Evolutionary conservation across 1,284 basidiomycete genomes (phyloP).

Genomic region (Kalmanozyma brasiliensis): DNA sequence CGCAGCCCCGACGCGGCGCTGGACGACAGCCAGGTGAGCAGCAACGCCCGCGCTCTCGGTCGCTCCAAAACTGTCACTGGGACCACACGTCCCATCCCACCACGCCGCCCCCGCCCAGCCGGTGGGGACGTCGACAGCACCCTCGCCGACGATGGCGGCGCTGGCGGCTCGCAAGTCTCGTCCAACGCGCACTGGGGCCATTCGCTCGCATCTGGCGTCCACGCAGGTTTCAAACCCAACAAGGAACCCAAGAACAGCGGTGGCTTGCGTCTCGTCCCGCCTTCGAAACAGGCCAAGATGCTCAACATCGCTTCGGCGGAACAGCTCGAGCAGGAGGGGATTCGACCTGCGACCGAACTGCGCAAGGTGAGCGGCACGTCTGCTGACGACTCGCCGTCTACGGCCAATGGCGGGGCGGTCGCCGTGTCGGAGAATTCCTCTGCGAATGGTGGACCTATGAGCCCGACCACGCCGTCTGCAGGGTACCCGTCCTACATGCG

Average conservation of each 20-base stretch:
- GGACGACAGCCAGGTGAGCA: slow-evolving; percentile 42
- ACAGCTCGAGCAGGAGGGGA: slow-evolving; percentile 37
- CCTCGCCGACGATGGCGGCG: slow-evolving; percentile 11
- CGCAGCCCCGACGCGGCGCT: slow-evolving; percentile 16
- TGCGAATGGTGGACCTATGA: slow-evolving; percentile 22
- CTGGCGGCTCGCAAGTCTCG: slow-evolving; percentile 10
- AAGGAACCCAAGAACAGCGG: slow-evolving; percentile 48
- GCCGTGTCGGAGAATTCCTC: slow-evolving; percentile 16
- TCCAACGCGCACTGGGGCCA: slow-evolving; percentile 50
- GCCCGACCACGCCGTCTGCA: slow-evolving; percentile 22
- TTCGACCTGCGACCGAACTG: slow-evolving; percentile 33
- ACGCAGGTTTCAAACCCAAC: slow-evolving; percentile 61
- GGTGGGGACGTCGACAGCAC: slow-evolving; percentile 3
- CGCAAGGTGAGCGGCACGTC: slow-evolving; percentile 22
- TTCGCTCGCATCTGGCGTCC: slow-evolving; percentile 52
- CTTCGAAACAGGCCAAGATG: slow-evolving; percentile 52
- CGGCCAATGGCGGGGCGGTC: not conserved
- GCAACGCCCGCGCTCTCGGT: slow-evolving; percentile 47
- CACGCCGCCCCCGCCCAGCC: slow-evolving; percentile 36
- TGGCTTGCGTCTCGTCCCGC: slow-evolving; percentile 55
- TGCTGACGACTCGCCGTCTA: slow-evolving; percentile 1
- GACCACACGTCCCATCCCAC: slow-evolving; percentile 16
- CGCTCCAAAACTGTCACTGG: slow-evolving; percentile 52
- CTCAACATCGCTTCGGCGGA: slow-evolving; percentile 22
- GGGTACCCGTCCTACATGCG: slow-evolving; percentile 39